Evolutionary conservation across 176 grass and related monocot genomes (phyloP).

Genomic region (Thinopyrum elongatum): DNA sequence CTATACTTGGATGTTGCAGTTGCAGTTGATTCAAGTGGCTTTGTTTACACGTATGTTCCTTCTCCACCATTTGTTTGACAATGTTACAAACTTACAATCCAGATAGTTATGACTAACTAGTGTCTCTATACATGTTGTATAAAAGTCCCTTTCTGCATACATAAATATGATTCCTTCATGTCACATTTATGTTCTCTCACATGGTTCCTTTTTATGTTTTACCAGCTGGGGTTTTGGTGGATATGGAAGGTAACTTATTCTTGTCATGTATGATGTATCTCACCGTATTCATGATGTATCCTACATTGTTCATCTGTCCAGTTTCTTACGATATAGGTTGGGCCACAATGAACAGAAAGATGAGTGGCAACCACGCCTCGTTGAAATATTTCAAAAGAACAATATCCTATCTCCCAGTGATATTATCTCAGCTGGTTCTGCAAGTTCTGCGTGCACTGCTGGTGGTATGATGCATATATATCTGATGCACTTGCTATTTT

Average conservation of each 20-base stretch:
- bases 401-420: conserved; percentile 81
- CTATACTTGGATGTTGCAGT: conserved; percentile 55
- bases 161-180: conserved; percentile 17
- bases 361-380: conserved; percentile 84
- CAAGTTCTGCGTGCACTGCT: conserved; percentile 90
- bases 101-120: not conserved
- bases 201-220: conserved; percentile 14
- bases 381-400: conserved; percentile 78
- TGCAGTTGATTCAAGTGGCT: conserved; percentile 93
- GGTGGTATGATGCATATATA: conserved; percentile 54
- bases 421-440: conserved; percentile 75
- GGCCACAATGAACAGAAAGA: conserved; percentile 97
- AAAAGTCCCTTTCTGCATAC: not conserved
- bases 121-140: conserved; percentile 21
- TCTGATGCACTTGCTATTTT: conserved; percentile 1
- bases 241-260: conserved; percentile 78
- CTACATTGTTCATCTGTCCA: not conserved
- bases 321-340: conserved; percentile 56
- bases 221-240: conserved; percentile 96
- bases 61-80: conserved; percentile 17
- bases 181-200: conserved; percentile 23
- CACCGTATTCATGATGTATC: not conserved
- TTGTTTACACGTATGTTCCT: conserved; percentile 96
- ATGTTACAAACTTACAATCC: not conserved
- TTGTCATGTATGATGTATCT: conserved; percentile 5